Evolutionary conservation across 2,329 filamentous ascomycete species (phyloP).

Genomic region (Achaetomium macrosporum): DNA sequence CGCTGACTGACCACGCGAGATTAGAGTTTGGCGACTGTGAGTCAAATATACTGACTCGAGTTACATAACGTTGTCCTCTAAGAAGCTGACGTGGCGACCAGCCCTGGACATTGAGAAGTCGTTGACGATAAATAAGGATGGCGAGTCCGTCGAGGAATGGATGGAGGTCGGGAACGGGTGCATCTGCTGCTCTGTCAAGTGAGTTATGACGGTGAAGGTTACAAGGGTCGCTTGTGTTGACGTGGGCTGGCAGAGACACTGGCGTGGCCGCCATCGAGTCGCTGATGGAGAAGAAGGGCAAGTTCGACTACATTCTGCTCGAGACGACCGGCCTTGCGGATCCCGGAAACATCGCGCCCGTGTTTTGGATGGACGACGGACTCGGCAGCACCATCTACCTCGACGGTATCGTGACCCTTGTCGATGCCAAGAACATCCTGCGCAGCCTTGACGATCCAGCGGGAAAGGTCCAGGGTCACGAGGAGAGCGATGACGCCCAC

Average conservation of each 20-base stretch:
- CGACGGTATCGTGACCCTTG: constrained; percentile 91
- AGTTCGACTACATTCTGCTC: constrained; percentile 95
- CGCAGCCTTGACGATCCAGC: constrained; percentile 70
- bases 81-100: constrained; percentile 32
- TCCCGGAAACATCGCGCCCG: constrained; percentile 86
- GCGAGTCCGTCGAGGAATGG: constrained; percentile 85
- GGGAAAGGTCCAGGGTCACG: constrained; percentile 47
- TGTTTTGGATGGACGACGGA: constrained; percentile 98
- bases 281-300: constrained; percentile 86
- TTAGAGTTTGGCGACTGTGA: constrained; percentile 28
- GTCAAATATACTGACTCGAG: neutral
- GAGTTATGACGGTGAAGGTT: constrained; percentile 18
- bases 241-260: constrained; percentile 57
- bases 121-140: constrained; percentile 80
- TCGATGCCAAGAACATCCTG: constrained; percentile 90
- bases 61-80: constrained; percentile 1
- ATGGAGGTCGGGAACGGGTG: constrained; percentile 94
- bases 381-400: constrained; percentile 93
- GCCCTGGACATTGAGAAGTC: constrained; percentile 94
- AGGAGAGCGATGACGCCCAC: constrained; percentile 43
- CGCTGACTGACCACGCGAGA: constrained; percentile 16
- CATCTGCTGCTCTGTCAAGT: constrained; percentile 97
- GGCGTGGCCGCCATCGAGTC: constrained; percentile 94
- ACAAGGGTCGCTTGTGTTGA: neutral
- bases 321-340: constrained; percentile 95